These are phyloP conservation scores for Boeremia exigua DNA, from an alignment of 2,329 filamentous ascomycete species.

Conservation along the genomic window DNA sequence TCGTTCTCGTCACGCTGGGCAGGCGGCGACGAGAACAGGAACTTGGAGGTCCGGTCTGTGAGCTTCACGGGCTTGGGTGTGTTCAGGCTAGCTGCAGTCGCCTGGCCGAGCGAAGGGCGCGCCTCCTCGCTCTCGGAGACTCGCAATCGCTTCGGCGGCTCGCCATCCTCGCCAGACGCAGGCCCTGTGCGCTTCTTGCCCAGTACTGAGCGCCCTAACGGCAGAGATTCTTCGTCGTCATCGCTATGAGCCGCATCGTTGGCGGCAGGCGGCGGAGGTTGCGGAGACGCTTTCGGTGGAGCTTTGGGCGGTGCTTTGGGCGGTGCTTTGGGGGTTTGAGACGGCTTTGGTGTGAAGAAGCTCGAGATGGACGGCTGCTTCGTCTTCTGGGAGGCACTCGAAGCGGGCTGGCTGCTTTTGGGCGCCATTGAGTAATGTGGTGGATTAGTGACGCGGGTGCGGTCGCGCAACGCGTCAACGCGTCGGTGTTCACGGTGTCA, in stretches of 20 bases:
- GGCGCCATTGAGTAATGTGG: slow-evolving; percentile 44
- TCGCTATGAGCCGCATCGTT: slow-evolving; percentile 13
- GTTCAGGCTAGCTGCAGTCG: slow-evolving; percentile 33
- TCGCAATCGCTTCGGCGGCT: slow-evolving; percentile 49
- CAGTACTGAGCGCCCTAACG: background rate
- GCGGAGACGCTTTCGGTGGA: slow-evolving; percentile 21
- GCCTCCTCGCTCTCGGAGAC: slow-evolving; percentile 24
- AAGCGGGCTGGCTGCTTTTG: slow-evolving; percentile 40
- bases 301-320: background rate
- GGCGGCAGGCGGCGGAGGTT: slow-evolving; percentile 30
- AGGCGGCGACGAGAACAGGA: slow-evolving; percentile 63
- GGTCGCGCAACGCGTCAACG: slow-evolving; percentile 10
- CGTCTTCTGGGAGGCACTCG: slow-evolving; percentile 55
- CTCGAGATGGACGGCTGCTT: slow-evolving; percentile 85
- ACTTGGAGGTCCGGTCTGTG: slow-evolving; percentile 63
- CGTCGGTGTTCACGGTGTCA: slow-evolving; percentile 31
- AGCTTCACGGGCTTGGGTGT: slow-evolving; percentile 43
- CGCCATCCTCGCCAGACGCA: slow-evolving; percentile 48
- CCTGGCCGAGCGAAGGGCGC: slow-evolving; percentile 31
- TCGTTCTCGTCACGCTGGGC: slow-evolving; percentile 42
- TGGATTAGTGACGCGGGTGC: background rate
- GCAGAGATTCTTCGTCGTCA: slow-evolving; percentile 17
- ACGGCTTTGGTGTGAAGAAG: slow-evolving; percentile 69
- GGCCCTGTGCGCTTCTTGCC: slow-evolving; percentile 42
- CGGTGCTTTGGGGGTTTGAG: slow-evolving; percentile 30